A percentile compares a stretch with the other conserved stretches of the same genome.
These are phyloP conservation scores for Rhodotorula glutinis DNA, from an alignment of 1,284 basidiomycete species.

Conservation along the genomic window DNA sequence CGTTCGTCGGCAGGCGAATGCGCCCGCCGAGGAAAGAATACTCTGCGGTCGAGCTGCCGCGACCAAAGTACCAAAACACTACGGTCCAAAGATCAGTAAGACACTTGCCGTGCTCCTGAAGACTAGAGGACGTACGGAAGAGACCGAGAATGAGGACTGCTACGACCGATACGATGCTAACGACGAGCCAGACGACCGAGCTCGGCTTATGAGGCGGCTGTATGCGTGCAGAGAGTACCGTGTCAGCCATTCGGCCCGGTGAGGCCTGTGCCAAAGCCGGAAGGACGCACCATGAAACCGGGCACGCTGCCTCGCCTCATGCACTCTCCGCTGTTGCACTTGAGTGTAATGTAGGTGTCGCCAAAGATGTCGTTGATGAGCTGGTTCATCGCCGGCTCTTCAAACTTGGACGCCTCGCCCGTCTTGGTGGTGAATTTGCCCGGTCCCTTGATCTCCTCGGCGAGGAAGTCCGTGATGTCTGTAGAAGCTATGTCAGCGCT, in stretches of 20 bases:
- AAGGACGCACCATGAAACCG: conserved; percentile 69
- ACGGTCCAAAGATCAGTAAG: conserved; percentile 1
- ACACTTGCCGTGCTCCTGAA: background rate
- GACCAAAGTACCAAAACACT: conserved; percentile 87
- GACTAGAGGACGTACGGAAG: conserved; percentile 38
- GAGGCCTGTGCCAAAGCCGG: no score
- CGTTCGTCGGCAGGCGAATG: conserved; percentile 66
- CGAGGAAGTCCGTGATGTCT: conserved; percentile 94
- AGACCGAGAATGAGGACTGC: conserved; percentile 54
- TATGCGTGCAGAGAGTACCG: background rate
- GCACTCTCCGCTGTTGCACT: conserved; percentile 88
- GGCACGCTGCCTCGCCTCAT: conserved; percentile 90
- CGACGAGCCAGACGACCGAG: conserved; percentile 73
- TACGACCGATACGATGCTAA: conserved; percentile 75
- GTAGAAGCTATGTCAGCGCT: background rate
- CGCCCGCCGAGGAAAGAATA: conserved; percentile 52
- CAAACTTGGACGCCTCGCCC: conserved; percentile 70
- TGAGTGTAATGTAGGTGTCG: conserved; percentile 80
- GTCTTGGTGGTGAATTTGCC: conserved; percentile 79
- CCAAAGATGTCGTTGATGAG: conserved; percentile 92
- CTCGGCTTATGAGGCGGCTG: conserved; percentile 73
- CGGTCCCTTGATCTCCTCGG: conserved; percentile 84
- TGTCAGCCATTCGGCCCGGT: no score
- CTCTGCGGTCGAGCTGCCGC: conserved; percentile 58
- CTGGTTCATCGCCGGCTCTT: conserved; percentile 93